Base-by-base conservation (phyloP, 106 monocot species). In the Amphibolis antarctica region DNA sequence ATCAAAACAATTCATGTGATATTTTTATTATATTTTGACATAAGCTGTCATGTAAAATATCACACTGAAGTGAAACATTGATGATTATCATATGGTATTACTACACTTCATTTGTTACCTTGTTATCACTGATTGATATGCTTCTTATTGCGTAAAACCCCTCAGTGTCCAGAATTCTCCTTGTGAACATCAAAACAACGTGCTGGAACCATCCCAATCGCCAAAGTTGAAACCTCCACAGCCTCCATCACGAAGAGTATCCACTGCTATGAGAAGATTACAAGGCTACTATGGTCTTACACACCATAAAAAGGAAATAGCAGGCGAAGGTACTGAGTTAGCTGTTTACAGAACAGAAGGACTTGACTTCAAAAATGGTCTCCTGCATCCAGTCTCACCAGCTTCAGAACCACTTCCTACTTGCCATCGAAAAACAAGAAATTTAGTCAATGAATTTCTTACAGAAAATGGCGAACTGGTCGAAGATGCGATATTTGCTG, bases 261-360 rank as follows among this genome's bases (percentile, higher is more conserved):
- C 91, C 17, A 69, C 84, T 12, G 96, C 96, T 43, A 98, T 98
- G 96, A 89, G 69, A 71, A 80, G 29, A 65, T 66, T 98, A 68
- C 90, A 81, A 64, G 82, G 90, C 19, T 98, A 80, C 50, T 98
- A 98, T 50, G 72, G 82, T 26, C 82, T 98, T 26, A 55, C 84
- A 26, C 74, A 73, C 10, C 72, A 69, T 46, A 76, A 70, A 59
- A 76, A 24, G 20, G 56, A 26, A 0, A 58, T 58, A 42, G 28
- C 28, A 47, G 36, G 48, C 20, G 82, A 80, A 65, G 81, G 77
- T 25, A 82, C 86, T 48, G 84, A 96, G 57, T 71, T 89, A 84
- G 63, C 84, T 53, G 69, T 82, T 9, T 87, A 75, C 42, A 75
- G 48, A 70, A 66, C 62, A 12, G 64, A 67, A 51, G 10, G 23